Conservation (phyloP, 1,139 yeast genomes). For the Wickerhamiella pararugosa region DNA sequence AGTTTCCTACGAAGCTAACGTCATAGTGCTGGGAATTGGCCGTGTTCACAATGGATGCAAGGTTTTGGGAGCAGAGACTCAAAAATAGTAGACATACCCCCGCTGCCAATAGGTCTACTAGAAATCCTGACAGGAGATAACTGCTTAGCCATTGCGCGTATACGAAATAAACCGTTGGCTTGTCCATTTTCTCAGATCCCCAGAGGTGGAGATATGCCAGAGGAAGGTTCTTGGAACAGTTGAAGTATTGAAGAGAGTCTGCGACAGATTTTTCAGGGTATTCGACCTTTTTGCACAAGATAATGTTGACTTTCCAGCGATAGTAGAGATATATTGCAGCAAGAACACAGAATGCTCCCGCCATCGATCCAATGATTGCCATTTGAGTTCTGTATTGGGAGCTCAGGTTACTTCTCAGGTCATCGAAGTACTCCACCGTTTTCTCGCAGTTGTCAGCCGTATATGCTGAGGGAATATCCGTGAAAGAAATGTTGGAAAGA, state of each 20-base stretch:
- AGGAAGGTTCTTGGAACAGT: not conserved
- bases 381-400: constrained; percentile 6
- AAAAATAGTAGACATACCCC: constrained; percentile 1
- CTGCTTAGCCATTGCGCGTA: constrained; percentile 10
- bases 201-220: not conserved
- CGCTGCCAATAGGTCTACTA: not conserved
- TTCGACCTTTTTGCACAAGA: not conserved
- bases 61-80: not conserved
- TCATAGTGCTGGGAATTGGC: not conserved
- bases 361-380: constrained; percentile 9
- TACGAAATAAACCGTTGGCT: not conserved
- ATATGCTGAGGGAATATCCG: not conserved
- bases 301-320: constrained; percentile 11
- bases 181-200: not conserved
- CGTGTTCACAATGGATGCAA: not conserved
- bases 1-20: not conserved
- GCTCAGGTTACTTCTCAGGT: not conserved
- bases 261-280: not conserved
- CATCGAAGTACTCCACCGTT: not conserved
- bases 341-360: constrained; percentile 7
- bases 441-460: not conserved
- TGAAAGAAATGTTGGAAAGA: constrained; percentile 1
- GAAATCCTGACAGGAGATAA: constrained; percentile 4
- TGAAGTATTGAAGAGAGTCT: constrained; percentile 3
- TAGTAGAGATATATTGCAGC: constrained; percentile 10